These are phyloP conservation scores for Aquanectria penicillioides DNA, from an alignment of 2,329 filamentous ascomycete species.

Conservation along the genomic window DNA sequence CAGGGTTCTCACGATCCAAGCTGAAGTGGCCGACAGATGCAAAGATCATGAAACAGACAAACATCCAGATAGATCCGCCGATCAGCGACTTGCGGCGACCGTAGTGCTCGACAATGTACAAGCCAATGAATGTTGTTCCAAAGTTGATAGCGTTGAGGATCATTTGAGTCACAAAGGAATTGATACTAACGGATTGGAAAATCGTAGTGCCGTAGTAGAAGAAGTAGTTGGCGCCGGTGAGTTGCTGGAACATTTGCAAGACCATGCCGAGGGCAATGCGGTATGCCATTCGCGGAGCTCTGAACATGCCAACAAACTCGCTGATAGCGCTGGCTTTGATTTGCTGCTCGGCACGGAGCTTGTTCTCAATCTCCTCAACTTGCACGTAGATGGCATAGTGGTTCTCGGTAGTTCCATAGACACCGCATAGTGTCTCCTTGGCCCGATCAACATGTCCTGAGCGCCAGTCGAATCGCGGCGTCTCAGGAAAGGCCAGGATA, in stretches of 20 bases:
- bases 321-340: conserved; percentile 53
- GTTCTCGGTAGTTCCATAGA: conserved; percentile 57
- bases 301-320: conserved; percentile 69
- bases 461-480: conserved; percentile 62
- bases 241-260: conserved; percentile 74
- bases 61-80: conserved; percentile 69
- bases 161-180: conserved; percentile 74
- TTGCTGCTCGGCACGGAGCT: conserved; percentile 59
- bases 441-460: conserved; percentile 58
- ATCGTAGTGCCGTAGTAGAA: conserved; percentile 71
- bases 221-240: conserved; percentile 75
- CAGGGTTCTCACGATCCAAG: conserved; percentile 49
- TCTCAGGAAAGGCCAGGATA: conserved; percentile 63
- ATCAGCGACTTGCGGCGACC: conserved; percentile 73
- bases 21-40: conserved; percentile 62
- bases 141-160: conserved; percentile 76
- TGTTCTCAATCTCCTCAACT: conserved; percentile 63
- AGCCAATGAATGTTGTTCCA: conserved; percentile 70
- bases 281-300: conserved; percentile 71
- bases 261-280: conserved; percentile 68
- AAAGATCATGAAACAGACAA: conserved; percentile 68
- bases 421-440: conserved; percentile 56
- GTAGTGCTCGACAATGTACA: conserved; percentile 76
- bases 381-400: conserved; percentile 58
- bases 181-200: conserved; percentile 57